Percentiles rank a stretch among this genome's conserved stretches.
These are phyloP conservation scores for Diaporthe citriasiana DNA, from an alignment of 2,329 filamentous ascomycete genomes.

Conservation along the genomic window DNA sequence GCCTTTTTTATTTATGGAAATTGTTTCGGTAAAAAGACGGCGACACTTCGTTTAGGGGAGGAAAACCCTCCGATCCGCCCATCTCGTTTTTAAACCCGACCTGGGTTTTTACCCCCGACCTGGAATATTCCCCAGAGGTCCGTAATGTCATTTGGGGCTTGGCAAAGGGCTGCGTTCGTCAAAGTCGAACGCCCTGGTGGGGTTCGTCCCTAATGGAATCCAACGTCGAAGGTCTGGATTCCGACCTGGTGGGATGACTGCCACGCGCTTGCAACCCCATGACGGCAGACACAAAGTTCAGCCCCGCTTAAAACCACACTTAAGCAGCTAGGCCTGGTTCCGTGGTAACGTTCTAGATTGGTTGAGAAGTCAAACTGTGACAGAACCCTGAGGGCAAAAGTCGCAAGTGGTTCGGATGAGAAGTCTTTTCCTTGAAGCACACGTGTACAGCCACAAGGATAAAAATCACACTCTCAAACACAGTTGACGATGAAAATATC, in stretches of 20 bases:
- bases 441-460: background rate
- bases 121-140: conserved; percentile 18
- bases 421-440: conserved; percentile 10
- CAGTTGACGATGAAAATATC: background rate
- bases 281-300: conserved; percentile 9
- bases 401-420: background rate
- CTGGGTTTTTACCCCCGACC: conserved; percentile 16
- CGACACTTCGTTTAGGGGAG: background rate
- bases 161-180: conserved; percentile 13
- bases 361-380: background rate
- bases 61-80: conserved; percentile 22
- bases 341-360: background rate
- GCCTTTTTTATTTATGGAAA: conserved; percentile 25
- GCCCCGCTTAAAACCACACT: conserved; percentile 23
- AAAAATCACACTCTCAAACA: background rate
- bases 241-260: conserved; percentile 20
- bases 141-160: conserved; percentile 11
- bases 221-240: conserved; percentile 1
- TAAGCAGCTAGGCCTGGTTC: background rate
- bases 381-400: background rate
- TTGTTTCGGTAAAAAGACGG: conserved; percentile 20
- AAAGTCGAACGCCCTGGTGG: conserved; percentile 11
- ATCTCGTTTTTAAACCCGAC: conserved; percentile 6
- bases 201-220: conserved; percentile 11
- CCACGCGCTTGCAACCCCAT: conserved; percentile 2